These are phyloP conservation scores for Penicillium expansum DNA, from an alignment of 2,329 filamentous ascomycete species.

Conservation along the genomic window DNA sequence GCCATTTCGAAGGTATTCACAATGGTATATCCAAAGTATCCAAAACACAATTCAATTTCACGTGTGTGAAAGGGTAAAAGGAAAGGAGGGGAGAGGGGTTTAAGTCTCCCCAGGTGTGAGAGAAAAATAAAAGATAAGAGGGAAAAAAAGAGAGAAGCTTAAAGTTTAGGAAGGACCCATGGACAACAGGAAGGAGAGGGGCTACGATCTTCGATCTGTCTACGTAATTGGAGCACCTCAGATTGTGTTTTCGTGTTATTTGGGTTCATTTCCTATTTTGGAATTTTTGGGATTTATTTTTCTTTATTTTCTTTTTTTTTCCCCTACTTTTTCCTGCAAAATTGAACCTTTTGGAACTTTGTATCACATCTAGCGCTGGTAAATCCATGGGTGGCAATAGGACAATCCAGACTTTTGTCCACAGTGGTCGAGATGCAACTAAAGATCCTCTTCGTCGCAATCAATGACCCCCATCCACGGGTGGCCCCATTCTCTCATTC, in stretches of 20 bases:
- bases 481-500: neutral
- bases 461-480: conserved; percentile 18
- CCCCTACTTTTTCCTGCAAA: neutral
- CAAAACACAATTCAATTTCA: neutral
- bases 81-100: neutral
- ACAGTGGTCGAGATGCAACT: conserved; percentile 4
- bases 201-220: conserved; percentile 18
- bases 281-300: no score
- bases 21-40: neutral
- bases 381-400: conserved; percentile 8
- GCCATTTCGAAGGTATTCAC: conserved; percentile 14
- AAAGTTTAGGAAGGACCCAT: conserved; percentile 9
- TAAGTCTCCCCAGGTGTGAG: neutral
- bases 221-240: conserved; percentile 17
- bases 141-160: conserved; percentile 11
- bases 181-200: conserved; percentile 12
- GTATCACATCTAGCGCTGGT: neutral
- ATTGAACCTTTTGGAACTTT: neutral
- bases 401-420: conserved; percentile 14
- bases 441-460: conserved; percentile 2
- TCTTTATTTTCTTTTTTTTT: neutral
- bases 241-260: neutral
- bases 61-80: conserved; percentile 2
- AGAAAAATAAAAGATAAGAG: neutral
- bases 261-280: neutral